A percentile compares a stretch with the other conserved stretches of the same genome.
These are phyloP conservation scores for Daphne laureola DNA, from an alignment of 441 rosid genomes.

Conservation along the genomic window DNA sequence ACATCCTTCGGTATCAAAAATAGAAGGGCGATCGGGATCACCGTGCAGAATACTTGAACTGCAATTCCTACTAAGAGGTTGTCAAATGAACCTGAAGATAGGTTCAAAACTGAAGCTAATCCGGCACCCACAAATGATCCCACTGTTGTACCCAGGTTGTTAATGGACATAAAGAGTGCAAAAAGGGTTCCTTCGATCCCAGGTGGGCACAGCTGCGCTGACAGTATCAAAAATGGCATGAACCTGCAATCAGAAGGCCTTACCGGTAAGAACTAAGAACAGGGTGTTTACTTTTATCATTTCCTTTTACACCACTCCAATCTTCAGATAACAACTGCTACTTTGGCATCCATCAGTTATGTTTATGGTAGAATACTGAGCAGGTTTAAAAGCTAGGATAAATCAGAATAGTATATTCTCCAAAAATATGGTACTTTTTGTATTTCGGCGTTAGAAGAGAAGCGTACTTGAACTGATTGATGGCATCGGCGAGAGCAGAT, in stretches of 20 bases:
- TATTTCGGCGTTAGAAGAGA: neutral
- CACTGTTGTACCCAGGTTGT: constrained; percentile 73
- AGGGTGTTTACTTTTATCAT: neutral
- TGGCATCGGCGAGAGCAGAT: constrained; percentile 80
- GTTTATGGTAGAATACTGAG: no score
- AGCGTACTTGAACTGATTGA: constrained; percentile 85
- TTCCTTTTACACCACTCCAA: no score
- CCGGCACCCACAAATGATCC: constrained; percentile 87
- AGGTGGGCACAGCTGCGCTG: constrained; percentile 91
- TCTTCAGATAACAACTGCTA: no score
- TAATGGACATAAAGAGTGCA: constrained; percentile 93
- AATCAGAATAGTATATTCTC: no score
- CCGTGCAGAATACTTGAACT: constrained; percentile 71
- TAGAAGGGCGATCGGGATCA: constrained; percentile 57
- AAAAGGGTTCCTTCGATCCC: constrained; percentile 94
- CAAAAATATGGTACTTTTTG: no score
- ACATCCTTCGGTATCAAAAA: constrained; percentile 88
- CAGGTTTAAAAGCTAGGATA: no score
- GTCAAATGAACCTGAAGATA: constrained; percentile 81
- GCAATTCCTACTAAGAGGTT: constrained; percentile 56
- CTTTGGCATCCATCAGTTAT: no score
- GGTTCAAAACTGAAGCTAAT: constrained; percentile 64
- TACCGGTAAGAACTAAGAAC: neutral
- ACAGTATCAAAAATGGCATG: constrained; percentile 91
- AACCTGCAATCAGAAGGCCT: constrained; percentile 25